Base-by-base conservation (phyloP, 371 early-diverging fungal species). In the Mucor sp. region DNA sequence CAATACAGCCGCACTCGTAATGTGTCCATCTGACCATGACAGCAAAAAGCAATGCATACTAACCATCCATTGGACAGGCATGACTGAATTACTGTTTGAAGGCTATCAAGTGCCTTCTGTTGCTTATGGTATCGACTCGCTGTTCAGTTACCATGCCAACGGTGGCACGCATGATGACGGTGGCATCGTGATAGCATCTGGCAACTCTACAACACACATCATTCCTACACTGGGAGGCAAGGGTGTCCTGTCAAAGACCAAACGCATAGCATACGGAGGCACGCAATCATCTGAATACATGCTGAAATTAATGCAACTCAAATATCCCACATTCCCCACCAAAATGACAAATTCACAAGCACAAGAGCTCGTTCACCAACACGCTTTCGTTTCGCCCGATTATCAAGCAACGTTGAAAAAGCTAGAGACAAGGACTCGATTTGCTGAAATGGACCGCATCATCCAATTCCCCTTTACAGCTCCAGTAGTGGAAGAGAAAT, bases 41-140 rank as follows among this genome's bases (percentile, higher is more conserved):
- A n/a, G n/a, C n/a, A n/a, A n/a, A n/a, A 11, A 17, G 19, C 4
- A 19, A 41, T 41, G 8, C 12, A 4, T 47, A 21, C 39, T 47
- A 19, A 33, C 12, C 7, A 21, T 62, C 11, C 37, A 30, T 37
- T 65, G 12, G n/a, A n/a, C 76, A 90, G 91, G 89, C 41, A 90
- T 91, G 86, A 87, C 90, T 0, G 97, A 97, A 70, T 76, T 97
- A 0, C 73, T 96, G 35, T 96, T 97, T 73, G 97, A 97, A 77
- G 80, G 88, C 35, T 97, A 95, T 72, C 75, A 75, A 35, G 88
- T 89, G 1, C 93, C 95, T 1, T 87, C 88, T 4, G 87, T 95
- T 7, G 78, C 87, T 0, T 96, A 93, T 69, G 96, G 95, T 11
- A 87, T 95, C n/a, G 96, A 96, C 62, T 78, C 95, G 5, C 75